Percentiles rank a stretch among this genome's conserved stretches.
These are phyloP conservation scores for Arthrinium phaeospermum DNA, from an alignment of 2,329 filamentous ascomycete species.

Conservation along the genomic window DNA sequence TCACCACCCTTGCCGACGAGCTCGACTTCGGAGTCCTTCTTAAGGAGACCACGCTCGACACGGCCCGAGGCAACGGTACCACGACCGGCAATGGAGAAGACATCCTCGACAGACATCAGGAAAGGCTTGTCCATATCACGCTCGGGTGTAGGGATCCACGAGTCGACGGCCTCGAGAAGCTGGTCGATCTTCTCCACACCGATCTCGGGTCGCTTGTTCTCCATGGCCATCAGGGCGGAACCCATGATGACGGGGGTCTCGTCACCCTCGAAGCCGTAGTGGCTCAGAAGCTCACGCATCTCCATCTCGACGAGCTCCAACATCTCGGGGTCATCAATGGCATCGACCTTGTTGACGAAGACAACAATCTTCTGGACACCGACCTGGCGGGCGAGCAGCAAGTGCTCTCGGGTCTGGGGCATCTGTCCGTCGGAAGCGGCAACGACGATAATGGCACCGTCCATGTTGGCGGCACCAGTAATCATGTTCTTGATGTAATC, in stretches of 20 bases:
- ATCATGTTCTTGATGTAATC: constrained; percentile 99
- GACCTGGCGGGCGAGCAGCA: constrained; percentile 96
- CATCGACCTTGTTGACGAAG: constrained; percentile 99
- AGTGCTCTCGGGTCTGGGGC: constrained; percentile 98
- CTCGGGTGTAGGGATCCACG: constrained; percentile 94
- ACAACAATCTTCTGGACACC: constrained; percentile 98
- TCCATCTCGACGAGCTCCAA: constrained; percentile 99
- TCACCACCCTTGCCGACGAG: constrained; percentile 84
- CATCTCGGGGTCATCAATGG: constrained; percentile 98
- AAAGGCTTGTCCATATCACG: constrained; percentile 98
- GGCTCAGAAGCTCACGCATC: constrained; percentile 94
- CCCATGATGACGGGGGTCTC: constrained; percentile 97
- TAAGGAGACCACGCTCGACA: constrained; percentile 93
- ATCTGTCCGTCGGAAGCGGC: constrained; percentile 99
- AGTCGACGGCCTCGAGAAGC: constrained; percentile 86
- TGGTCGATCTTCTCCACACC: constrained; percentile 88
- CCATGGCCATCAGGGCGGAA: constrained; percentile 92
- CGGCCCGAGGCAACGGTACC: constrained; percentile 96
- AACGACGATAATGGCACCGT: constrained; percentile 97
- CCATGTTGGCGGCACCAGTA: constrained; percentile 99
- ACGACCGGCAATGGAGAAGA: constrained; percentile 89
- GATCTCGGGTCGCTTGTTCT: constrained; percentile 85
- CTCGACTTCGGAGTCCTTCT: constrained; percentile 94
- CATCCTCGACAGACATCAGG: constrained; percentile 97
- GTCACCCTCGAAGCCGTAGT: constrained; percentile 97